Base-by-base conservation (phyloP, 2,329 filamentous ascomycete genomes). In the Fusarium subglutinans region DNA sequence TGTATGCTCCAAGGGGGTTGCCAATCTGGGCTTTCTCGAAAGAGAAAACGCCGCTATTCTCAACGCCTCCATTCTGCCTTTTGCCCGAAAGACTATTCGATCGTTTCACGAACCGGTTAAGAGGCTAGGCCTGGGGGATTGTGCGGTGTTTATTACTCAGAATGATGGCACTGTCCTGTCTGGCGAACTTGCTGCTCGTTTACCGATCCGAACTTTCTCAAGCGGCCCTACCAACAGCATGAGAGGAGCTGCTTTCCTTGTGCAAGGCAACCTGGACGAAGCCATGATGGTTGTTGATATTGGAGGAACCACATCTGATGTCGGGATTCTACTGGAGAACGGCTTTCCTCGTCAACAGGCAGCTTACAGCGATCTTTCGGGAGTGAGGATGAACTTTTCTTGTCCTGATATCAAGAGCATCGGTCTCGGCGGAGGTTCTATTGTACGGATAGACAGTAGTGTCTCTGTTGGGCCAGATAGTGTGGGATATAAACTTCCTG, bases 281-380 rank as follows among this genome's bases (percentile, higher is more conserved):
- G 80, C 83, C 1, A 81, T 86, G 73, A 88, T 92, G 82, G 90
- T 92, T 0, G 87, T 92, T 5, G 91, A 93, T 75, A 88, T 93
- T 60, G 91, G 91, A 2, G 90, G 91, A 6, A 93, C 91, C 0
- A 92, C 90, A 0, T 88, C 90, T 1, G 91, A 92, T 72, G 88
- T 91, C 17, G 90, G 91, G 0, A 80, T 91, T 1, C 79, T 93
- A 8, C 84, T 90, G 12, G 84, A 87, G 0, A 91, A 88, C 55
- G 90, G 91, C 0, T 90, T 92, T 56, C 91, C 91, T 1, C 84
- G 90, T 38, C 89, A 91, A 78, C 87, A 89, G 56, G 88, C 90
- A 10, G 89, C 90, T 0, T 92, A 90, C 70, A 90, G 88, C 40
- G 87, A 91, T 38, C 82, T 92, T 6, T 88, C 88, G 1, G 91